These are phyloP conservation scores for Lentinus brumalis DNA, from an alignment of 768 basidiomycete genomes.

Conservation along the genomic window DNA sequence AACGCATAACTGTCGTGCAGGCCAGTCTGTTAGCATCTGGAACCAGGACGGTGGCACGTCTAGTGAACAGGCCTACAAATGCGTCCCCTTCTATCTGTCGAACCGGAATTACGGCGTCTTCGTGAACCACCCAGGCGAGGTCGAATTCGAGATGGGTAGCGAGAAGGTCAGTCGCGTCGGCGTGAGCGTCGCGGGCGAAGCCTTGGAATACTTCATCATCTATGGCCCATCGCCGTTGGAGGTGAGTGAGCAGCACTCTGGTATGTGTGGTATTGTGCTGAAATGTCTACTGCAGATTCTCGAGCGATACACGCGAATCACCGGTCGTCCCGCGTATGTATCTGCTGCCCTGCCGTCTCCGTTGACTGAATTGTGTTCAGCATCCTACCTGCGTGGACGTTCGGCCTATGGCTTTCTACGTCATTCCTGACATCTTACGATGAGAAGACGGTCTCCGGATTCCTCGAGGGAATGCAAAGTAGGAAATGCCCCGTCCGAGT, in stretches of 20 bases:
- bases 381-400: conserved; percentile 71
- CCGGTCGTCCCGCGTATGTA: conserved; percentile 59
- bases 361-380: conserved; percentile 37
- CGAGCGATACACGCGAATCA: conserved; percentile 62
- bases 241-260: conserved; percentile 35
- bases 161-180: conserved; percentile 69
- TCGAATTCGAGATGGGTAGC: conserved; percentile 72
- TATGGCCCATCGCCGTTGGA: conserved; percentile 68
- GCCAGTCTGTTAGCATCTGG: conserved; percentile 65
- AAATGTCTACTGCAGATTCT: conserved; percentile 44
- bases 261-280: background rate
- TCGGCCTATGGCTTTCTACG: conserved; percentile 77
- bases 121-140: conserved; percentile 75
- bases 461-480: conserved; percentile 71
- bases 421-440: conserved; percentile 76
- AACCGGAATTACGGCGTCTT: conserved; percentile 75
- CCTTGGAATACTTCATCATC: conserved; percentile 71
- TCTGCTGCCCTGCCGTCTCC: background rate
- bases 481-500: conserved; percentile 65
- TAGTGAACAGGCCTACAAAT: conserved; percentile 68
- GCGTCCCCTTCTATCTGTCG: conserved; percentile 69
- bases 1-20: conserved; percentile 27
- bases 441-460: conserved; percentile 65
- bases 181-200: conserved; percentile 60
- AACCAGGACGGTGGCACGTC: conserved; percentile 78